These are phyloP conservation scores for Aspergillus sp. DNA, from an alignment of 2,329 filamentous ascomycete species.

Conservation along the genomic window DNA sequence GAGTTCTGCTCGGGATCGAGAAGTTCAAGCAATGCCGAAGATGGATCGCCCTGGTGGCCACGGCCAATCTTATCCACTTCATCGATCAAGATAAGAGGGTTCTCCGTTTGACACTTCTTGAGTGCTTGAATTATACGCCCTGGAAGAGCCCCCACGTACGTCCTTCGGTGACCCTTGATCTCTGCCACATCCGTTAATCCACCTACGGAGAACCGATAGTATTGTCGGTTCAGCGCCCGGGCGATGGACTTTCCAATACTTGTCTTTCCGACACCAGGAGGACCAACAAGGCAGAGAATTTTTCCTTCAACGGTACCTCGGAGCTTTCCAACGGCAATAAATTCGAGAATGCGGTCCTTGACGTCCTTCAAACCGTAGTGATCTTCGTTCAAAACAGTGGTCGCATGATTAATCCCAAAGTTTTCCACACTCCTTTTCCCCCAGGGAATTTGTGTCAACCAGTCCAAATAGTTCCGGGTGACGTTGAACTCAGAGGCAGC, in stretches of 20 bases:
- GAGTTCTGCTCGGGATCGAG: constrained; percentile 96
- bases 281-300: constrained; percentile 95
- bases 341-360: constrained; percentile 96
- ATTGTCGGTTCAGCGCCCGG: constrained; percentile 87
- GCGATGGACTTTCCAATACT: constrained; percentile 99
- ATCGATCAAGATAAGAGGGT: constrained; percentile 92
- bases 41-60: constrained; percentile 93
- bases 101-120: constrained; percentile 99
- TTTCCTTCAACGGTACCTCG: constrained; percentile 97
- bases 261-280: constrained; percentile 96
- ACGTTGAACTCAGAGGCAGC: constrained; percentile 98
- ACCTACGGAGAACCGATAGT: constrained; percentile 97
- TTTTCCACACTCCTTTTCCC: constrained; percentile 93
- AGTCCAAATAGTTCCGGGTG: constrained; percentile 96
- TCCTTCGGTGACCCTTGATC: constrained; percentile 95
- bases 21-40: constrained; percentile 87
- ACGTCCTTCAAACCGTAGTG: constrained; percentile 97
- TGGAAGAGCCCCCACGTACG: constrained; percentile 92
- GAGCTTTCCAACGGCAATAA: constrained; percentile 96
- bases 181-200: constrained; percentile 96
- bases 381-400: constrained; percentile 89
- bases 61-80: constrained; percentile 98
- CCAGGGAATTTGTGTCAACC: constrained; percentile 98
- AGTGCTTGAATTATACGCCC: constrained; percentile 96
- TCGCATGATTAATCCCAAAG: constrained; percentile 89